phyloP scores from a whole-genome alignment of 108 stramenopile genomes.

The Ochromonas danica region DNA sequence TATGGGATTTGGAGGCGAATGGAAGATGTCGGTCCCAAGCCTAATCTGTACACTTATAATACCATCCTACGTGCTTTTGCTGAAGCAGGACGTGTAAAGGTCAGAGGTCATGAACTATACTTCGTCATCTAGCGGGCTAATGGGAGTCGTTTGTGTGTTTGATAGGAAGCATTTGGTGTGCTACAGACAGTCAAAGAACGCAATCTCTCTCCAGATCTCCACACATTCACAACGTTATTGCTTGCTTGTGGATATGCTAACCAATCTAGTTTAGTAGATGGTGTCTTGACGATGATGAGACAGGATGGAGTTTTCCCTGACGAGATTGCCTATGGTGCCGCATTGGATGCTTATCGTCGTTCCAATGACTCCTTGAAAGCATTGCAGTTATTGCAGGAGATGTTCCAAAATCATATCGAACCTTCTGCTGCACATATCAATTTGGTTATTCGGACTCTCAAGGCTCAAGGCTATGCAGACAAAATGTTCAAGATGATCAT shows the following conservation, averaged over 20 bases:
- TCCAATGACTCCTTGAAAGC: not conserved
- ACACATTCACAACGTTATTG: not conserved
- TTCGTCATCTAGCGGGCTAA: not conserved
- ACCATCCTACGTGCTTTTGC: not conserved
- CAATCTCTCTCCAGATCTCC: not conserved
- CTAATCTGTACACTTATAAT: not conserved
- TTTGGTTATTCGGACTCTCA: not conserved
- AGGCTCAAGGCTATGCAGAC: not conserved
- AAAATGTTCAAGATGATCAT: not conserved
- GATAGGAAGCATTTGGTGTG: not conserved
- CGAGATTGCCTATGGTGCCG: not conserved
- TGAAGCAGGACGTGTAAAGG: not conserved
- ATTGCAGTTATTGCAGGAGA: not conserved
- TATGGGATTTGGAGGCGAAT: not conserved
- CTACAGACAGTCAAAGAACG: not conserved
- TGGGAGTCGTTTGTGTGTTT: not conserved
- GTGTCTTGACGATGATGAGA: not conserved
- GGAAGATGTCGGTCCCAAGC: not conserved
- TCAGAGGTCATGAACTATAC: not conserved
- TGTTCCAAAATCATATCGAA: not conserved
- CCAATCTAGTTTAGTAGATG: not conserved
- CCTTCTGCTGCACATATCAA: not conserved
- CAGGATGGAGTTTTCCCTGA: constrained; percentile 1
- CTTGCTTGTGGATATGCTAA: not conserved
- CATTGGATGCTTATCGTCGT: constrained; percentile 21